Percentiles rank a stretch among this genome's conserved stretches.
phyloP scores from a whole-genome alignment of 116 monocot genomes.

The Iris pallida region DNA sequence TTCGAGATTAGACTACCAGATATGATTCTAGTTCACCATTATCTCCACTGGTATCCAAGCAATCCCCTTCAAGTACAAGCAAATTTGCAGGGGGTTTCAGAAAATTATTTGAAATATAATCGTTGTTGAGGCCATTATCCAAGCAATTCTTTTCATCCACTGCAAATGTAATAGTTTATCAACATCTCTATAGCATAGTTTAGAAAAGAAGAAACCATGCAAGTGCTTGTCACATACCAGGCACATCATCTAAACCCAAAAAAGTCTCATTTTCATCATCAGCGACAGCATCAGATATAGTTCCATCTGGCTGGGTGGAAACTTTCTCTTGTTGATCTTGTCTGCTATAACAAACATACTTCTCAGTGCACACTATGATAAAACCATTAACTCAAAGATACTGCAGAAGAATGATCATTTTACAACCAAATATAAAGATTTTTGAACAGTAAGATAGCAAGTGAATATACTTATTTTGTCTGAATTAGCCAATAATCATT shows the following conservation, averaged over 20 bases:
- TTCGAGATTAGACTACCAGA: slow-evolving; percentile 43
- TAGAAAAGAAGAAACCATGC: not conserved
- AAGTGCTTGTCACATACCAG: slow-evolving; percentile 34
- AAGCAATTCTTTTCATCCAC: slow-evolving; percentile 64
- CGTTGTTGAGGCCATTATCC: slow-evolving; percentile 26
- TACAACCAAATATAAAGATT: not conserved
- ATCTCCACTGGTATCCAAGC: slow-evolving; percentile 56
- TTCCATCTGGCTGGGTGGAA: slow-evolving; percentile 38
- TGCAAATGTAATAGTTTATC: slow-evolving; percentile 15
- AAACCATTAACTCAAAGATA: not conserved
- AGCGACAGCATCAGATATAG: slow-evolving; percentile 17
- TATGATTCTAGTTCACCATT: slow-evolving; percentile 77
- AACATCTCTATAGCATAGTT: slow-evolving; percentile 4
- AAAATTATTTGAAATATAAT: slow-evolving; percentile 26
- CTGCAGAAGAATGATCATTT: not conserved
- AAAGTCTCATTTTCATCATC: slow-evolving; percentile 55
- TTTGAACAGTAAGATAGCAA: not conserved
- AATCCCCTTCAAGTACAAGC: slow-evolving; percentile 85
- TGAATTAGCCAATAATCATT: too few relatives aligned
- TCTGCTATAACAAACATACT: slow-evolving; percentile 23
- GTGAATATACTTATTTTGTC: too few relatives aligned
- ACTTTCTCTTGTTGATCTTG: slow-evolving; percentile 55
- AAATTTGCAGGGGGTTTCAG: slow-evolving; percentile 73
- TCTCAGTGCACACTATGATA: not conserved
- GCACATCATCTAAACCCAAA: slow-evolving; percentile 83